Evolutionary conservation across 306 rosid genomes (phyloP).

Genomic region (Casuarina cunninghamiana): DNA sequence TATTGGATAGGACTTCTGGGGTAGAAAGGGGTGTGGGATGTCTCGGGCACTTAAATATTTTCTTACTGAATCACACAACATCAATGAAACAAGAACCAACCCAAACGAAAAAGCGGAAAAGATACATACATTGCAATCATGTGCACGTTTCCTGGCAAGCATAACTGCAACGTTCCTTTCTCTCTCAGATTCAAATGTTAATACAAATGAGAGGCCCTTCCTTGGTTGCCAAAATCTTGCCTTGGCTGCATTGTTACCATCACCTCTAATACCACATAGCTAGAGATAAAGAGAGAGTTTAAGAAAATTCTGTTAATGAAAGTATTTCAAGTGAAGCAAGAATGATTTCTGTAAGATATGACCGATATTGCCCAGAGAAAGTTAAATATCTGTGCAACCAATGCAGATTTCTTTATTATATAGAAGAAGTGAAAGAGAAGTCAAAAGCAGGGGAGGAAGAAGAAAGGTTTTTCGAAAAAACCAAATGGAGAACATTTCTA

Average conservation of each 20-base stretch:
- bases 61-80: not conserved
- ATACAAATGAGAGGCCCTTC: constrained; percentile 75
- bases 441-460: not conserved
- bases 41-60: not conserved
- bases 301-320: not conserved
- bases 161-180: constrained; percentile 82
- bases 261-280: constrained; percentile 83
- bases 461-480: not conserved
- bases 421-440: not conserved
- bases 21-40: not conserved
- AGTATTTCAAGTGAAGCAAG: not conserved
- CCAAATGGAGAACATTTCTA: too few species aligned
- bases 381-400: not conserved
- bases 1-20: not conserved
- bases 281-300: constrained; percentile 25
- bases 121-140: constrained; percentile 79
- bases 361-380: not conserved
- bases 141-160: constrained; percentile 83
- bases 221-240: constrained; percentile 89
- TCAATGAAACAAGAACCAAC: not conserved
- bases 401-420: not conserved
- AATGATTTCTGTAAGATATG: not conserved
- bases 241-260: constrained; percentile 53
- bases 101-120: not conserved
- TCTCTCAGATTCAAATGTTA: constrained; percentile 82